phyloP scores from a whole-genome alignment of 768 basidiomycete genomes.

The Gymnopilus dilepis region DNA sequence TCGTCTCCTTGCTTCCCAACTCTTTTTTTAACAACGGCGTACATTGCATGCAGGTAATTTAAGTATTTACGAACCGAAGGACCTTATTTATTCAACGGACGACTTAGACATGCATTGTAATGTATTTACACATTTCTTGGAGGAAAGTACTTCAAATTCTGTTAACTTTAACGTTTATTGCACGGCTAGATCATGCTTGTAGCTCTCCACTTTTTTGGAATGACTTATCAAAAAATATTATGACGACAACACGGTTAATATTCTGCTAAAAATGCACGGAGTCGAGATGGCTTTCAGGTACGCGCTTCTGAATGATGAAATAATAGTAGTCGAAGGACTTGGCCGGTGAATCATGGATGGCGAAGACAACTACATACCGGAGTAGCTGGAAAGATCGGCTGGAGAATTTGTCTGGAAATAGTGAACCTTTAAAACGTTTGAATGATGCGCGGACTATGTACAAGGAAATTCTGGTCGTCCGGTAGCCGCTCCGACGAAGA shows the following conservation, averaged over 20 bases:
- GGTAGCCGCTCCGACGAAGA: constrained; percentile 7
- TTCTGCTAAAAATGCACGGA: neutral
- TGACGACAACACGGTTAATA: neutral
- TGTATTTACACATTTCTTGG: constrained; percentile 2
- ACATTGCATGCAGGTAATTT: constrained; percentile 6
- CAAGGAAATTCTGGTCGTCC: constrained; percentile 13
- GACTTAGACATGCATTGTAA: constrained; percentile 7
- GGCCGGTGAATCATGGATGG: constrained; percentile 1
- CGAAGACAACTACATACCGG: constrained; percentile 10
- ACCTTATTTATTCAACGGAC: constrained; percentile 8
- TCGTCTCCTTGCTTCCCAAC: neutral
- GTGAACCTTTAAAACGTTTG: neutral
- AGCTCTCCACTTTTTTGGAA: neutral
- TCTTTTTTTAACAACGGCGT: constrained; percentile 5
- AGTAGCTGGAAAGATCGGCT: constrained; percentile 2
- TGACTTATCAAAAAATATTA: neutral
- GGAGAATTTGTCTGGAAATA: constrained; percentile 9
- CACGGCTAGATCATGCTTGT: neutral
- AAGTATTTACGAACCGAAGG: constrained; percentile 6
- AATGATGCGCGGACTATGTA: constrained; percentile 7
- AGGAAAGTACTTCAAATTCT: neutral
- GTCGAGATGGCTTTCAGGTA: neutral
- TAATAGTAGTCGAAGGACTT: neutral
- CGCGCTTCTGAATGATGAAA: neutral
- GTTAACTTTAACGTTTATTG: neutral